Evolutionary conservation across 306 rosid species (phyloP).

Genomic region (Canavalia gladiata): DNA sequence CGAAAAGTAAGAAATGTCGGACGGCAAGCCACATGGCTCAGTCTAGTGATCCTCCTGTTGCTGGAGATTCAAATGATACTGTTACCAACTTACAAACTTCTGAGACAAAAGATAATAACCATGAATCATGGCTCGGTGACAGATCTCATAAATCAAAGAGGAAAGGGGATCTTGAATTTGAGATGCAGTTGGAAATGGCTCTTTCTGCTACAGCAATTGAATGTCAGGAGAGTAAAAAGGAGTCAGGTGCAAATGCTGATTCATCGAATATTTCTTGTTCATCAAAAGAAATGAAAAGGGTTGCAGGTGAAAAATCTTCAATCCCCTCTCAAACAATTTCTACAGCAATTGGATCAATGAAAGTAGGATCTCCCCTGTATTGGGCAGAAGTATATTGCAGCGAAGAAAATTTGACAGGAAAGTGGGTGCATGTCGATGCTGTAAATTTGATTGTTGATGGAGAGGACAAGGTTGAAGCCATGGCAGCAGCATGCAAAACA

Average conservation of each 20-base stretch:
- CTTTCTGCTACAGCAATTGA: constrained; percentile 70
- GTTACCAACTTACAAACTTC: constrained; percentile 48
- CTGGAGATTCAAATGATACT: constrained; percentile 48
- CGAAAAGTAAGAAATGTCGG: constrained; percentile 49
- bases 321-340: constrained; percentile 67
- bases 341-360: constrained; percentile 83
- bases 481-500: constrained; percentile 84
- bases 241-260: constrained; percentile 49
- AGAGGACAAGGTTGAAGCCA: constrained; percentile 86
- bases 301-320: constrained; percentile 60
- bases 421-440: constrained; percentile 96
- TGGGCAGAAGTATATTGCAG: constrained; percentile 96
- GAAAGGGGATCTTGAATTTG: constrained; percentile 92
- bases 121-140: constrained; percentile 47
- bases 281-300: constrained; percentile 65
- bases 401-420: constrained; percentile 91
- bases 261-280: constrained; percentile 49
- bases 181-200: constrained; percentile 94
- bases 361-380: constrained; percentile 84
- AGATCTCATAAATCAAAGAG: constrained; percentile 65
- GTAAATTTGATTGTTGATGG: constrained; percentile 85
- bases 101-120: constrained; percentile 51
- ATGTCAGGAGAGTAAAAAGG: constrained; percentile 52
- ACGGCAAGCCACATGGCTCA: constrained; percentile 46
- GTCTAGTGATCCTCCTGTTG: constrained; percentile 46